phyloP scores from a whole-genome alignment of 1,139 yeast genomes.

The Groenewaldozyma auringiensis region DNA sequence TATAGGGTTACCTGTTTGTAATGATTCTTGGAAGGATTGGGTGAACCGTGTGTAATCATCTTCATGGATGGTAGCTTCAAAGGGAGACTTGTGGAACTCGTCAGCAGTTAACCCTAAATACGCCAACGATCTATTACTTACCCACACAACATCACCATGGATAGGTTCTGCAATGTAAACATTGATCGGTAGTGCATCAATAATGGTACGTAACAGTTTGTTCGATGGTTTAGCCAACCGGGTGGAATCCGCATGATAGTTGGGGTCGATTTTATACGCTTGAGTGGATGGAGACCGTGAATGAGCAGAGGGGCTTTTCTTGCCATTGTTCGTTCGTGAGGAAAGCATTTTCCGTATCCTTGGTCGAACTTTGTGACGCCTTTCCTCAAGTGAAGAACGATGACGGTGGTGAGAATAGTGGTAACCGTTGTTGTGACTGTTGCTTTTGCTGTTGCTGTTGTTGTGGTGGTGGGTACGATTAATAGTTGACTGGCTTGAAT shows the following conservation, averaged over 20 bases:
- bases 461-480: neutral
- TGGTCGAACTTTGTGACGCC: conserved; percentile 14
- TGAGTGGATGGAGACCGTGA: neutral
- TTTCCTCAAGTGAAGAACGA: conserved; percentile 3
- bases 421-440: neutral
- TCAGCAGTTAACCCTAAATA: conserved; percentile 29
- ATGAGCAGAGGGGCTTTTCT: neutral
- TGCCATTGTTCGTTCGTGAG: conserved; percentile 6
- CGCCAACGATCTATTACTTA: conserved; percentile 29
- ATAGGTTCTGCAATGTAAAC: conserved; percentile 30
- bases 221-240: conserved; percentile 20
- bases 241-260: conserved; percentile 5
- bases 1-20: conserved; percentile 27
- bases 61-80: conserved; percentile 26
- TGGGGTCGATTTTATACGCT: conserved; percentile 1
- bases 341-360: conserved; percentile 15
- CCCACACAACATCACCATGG: conserved; percentile 30
- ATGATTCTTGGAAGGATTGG: conserved; percentile 25
- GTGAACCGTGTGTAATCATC: conserved; percentile 24
- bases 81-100: conserved; percentile 24
- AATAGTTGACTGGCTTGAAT: neutral
- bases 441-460: neutral
- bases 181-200: conserved; percentile 33
- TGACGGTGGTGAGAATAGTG: neutral
- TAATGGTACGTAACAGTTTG: conserved; percentile 26